These are phyloP conservation scores for Rauvolfia tetraphylla DNA, from an alignment of 257 asterid genomes.

Conservation along the genomic window DNA sequence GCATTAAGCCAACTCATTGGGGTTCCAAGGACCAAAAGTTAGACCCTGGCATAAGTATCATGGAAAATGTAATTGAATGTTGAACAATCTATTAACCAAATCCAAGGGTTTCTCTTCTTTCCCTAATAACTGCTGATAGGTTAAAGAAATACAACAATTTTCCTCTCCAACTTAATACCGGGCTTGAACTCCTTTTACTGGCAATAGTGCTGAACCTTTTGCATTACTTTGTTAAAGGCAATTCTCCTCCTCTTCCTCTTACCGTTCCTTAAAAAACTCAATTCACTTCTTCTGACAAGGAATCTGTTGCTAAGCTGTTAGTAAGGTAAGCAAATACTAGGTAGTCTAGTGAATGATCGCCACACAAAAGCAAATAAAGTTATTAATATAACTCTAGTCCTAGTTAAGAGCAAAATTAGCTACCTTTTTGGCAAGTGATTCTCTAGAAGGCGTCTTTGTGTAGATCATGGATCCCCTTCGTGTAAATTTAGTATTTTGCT, in stretches of 20 bases:
- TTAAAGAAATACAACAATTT: not conserved
- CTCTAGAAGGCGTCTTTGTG: constrained; percentile 87
- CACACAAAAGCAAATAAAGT: not conserved
- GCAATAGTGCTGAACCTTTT: not conserved
- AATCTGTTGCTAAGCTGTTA: not conserved
- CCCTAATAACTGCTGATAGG: not conserved
- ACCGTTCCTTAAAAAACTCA: not conserved
- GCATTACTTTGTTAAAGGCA: not conserved
- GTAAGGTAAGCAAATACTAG: not conserved
- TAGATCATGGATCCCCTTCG: constrained; percentile 86
- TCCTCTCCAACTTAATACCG: not conserved
- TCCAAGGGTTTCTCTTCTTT: not conserved
- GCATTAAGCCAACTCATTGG: not conserved
- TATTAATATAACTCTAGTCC: not conserved
- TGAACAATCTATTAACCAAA: not conserved
- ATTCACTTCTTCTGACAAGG: not conserved
- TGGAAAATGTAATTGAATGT: not conserved
- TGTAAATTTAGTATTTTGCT: constrained; percentile 58
- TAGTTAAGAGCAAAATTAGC: not conserved
- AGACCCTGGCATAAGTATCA: not conserved
- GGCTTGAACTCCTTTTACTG: not conserved
- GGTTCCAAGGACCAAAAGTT: not conserved
- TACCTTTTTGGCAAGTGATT: constrained; percentile 74
- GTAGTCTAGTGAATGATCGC: not conserved
- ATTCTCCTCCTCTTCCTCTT: not conserved